Evolutionary conservation across 1,284 basidiomycete species (phyloP), one percentile per base, ranked within the genome.

Genomic region (Ganoderma leucocontextum): DNA sequence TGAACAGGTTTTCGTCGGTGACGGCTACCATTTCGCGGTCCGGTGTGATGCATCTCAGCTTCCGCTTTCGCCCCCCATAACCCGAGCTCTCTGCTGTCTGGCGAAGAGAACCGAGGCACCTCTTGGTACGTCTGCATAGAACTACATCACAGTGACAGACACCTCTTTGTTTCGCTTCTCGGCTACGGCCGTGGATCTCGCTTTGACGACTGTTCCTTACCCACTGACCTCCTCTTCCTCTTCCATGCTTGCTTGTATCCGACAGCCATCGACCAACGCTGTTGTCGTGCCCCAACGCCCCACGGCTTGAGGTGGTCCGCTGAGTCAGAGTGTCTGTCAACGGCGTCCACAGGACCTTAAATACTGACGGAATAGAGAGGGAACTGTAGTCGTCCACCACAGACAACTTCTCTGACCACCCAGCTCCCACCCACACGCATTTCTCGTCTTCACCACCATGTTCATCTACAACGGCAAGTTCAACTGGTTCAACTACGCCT

Each of bases 401-500:
- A 0, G 4, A 19, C 17, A 19, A 19, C 42, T n/a, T 6, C 17
- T 7, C 17, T 44, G 2, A 44, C 42, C 17, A 44, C 17, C 42
- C 42, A 44, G 19, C 17, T 41, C 41, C 41, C 17, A 6, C 41
- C 41, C 13, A 17, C 13, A 41, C 42, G 15, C 42, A 29, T 1
- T 25, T 10, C 8, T 52, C 47, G 4, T 25, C 47, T 25, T 5
- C n/a, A 13, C 22, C 22, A 25, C 22, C 12, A 52, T 52, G 47
- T 52, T 52, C 47, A 52, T 25, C 47, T 52, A 52, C 22, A 52
- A 52, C 47, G 47, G 47, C 47, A 52, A 52, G 47, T 52, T 52
- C 12, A 25, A 25, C 47, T 52, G 47, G 47, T 4, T 13, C 47
- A 25, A 52, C 10, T 12, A 19, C 53, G 53, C 53, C 15, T 13